Evolutionary conservation across 768 basidiomycete species (phyloP).

Genomic region (Cantharellus anzutake): DNA sequence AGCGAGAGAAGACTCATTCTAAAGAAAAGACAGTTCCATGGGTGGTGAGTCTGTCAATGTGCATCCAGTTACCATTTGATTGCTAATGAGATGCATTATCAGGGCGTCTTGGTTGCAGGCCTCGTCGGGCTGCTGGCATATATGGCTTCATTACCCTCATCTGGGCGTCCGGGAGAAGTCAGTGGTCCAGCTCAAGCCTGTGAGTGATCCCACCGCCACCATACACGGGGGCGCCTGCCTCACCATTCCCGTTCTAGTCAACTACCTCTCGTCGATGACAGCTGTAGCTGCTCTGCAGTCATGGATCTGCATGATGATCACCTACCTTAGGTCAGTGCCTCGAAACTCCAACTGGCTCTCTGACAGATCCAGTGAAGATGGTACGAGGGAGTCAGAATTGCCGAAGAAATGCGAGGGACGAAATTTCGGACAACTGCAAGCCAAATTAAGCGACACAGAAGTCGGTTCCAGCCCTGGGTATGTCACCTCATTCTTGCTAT

Average conservation of each 20-base stretch:
- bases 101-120: neutral
- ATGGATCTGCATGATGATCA: neutral
- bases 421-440: neutral
- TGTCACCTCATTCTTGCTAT: neutral
- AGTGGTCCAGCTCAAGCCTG: neutral
- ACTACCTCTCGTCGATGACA: neutral
- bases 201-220: neutral
- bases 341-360: neutral
- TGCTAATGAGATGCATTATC: neutral
- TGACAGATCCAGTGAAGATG: too few relatives aligned
- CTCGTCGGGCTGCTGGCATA: neutral
- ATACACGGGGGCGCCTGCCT: neutral
- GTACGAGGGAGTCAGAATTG: neutral
- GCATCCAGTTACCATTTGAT: neutral
- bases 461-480: neutral
- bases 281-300: neutral
- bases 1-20: neutral
- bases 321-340: neutral
- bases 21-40: neutral
- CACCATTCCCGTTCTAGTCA: neutral
- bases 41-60: neutral
- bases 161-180: neutral
- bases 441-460: neutral
- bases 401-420: neutral
- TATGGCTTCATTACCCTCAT: neutral